Evolutionary conservation across 176 grass and related monocot genomes (phyloP).

Genomic region (Oropetium thomaeum): DNA sequence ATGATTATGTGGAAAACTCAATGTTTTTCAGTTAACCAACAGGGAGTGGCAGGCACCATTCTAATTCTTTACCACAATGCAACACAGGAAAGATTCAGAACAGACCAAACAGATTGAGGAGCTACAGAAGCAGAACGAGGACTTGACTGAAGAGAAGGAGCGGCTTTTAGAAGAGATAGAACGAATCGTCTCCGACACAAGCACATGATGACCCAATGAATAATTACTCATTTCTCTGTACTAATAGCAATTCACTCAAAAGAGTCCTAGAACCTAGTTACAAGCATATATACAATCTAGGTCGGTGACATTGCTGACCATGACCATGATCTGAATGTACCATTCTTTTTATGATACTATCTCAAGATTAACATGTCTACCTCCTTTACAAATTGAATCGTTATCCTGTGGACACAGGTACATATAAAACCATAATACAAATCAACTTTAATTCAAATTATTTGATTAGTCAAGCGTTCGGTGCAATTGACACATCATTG

Average conservation of each 20-base stretch:
- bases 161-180: constrained; percentile 61
- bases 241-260: constrained; percentile 21
- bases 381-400: neutral
- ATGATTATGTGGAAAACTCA: neutral
- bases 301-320: constrained; percentile 1
- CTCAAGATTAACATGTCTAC: constrained; percentile 13
- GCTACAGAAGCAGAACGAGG: constrained; percentile 74
- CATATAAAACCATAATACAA: neutral
- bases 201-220: constrained; percentile 22
- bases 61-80: neutral
- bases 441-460: neutral
- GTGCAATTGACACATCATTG: neutral
- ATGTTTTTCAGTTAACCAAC: no score
- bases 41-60: no score
- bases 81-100: constrained; percentile 70
- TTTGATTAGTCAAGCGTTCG: neutral
- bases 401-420: neutral
- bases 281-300: constrained; percentile 14
- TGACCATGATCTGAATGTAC: constrained; percentile 40
- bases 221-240: neutral
- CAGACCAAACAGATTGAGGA: constrained; percentile 77
- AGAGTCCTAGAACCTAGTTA: constrained; percentile 36
- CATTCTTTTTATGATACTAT: constrained; percentile 27
- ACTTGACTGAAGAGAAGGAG: constrained; percentile 51
- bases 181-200: constrained; percentile 36